phyloP scores from a whole-genome alignment of 345 rosid genomes.

The Balakata baccata region DNA sequence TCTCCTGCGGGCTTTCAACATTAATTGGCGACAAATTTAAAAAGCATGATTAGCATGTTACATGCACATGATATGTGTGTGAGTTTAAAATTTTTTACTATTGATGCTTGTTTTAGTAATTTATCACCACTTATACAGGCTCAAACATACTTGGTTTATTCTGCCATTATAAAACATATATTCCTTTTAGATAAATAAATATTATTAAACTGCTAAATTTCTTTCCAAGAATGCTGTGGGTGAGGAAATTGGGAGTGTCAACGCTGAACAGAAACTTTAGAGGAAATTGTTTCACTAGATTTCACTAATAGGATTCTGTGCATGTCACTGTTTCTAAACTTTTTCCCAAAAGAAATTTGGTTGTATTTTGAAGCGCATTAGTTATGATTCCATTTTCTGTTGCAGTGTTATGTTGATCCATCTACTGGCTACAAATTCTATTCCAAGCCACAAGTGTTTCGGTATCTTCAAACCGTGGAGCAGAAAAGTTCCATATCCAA shows the following conservation, averaged over 20 bases:
- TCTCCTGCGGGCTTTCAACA: not conserved
- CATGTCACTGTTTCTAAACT: not conserved
- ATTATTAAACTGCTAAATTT: not conserved
- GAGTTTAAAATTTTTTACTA: not conserved
- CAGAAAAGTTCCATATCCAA: constrained; percentile 9
- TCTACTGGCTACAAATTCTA: constrained; percentile 33
- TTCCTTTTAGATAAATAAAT: not conserved
- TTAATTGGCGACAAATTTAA: not conserved
- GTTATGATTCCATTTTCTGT: constrained; percentile 6
- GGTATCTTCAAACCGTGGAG: constrained; percentile 26
- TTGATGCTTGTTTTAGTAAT: not conserved
- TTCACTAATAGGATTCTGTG: not conserved
- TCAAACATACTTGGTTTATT: not conserved
- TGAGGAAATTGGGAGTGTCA: not conserved
- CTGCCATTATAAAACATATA: not conserved
- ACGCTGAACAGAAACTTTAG: not conserved
- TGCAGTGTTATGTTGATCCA: constrained; percentile 36
- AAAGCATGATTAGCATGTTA: not conserved
- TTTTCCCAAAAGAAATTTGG: not conserved
- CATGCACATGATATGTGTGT: not conserved
- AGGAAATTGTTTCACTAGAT: not conserved
- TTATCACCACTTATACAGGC: not conserved
- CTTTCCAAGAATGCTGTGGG: not conserved
- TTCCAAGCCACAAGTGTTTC: constrained; percentile 41
- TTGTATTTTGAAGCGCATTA: not conserved